Percentiles rank a stretch among this genome's conserved stretches.
Evolutionary conservation across 768 basidiomycete species (phyloP).

Genomic region (Lactarius vividus): DNA sequence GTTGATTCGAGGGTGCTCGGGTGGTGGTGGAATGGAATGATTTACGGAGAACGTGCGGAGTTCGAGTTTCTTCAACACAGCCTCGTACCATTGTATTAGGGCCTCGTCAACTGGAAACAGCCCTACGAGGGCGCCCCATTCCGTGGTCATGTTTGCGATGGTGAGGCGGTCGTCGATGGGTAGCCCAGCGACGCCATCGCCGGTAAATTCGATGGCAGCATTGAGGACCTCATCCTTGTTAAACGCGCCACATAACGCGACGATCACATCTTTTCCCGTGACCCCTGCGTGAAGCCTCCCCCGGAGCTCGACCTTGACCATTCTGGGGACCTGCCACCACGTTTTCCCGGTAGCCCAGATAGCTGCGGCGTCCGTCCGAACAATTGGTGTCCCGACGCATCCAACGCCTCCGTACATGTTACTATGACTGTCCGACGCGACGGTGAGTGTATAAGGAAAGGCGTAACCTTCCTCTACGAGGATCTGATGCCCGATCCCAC

Average conservation of each 20-base stretch:
- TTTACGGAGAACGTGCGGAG: constrained; percentile 65
- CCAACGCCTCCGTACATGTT: constrained; percentile 99
- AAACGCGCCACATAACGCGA: constrained; percentile 93
- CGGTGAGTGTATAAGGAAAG: constrained; percentile 92
- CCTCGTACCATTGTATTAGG: constrained; percentile 84
- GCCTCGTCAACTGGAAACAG: constrained; percentile 90
- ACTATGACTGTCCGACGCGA: constrained; percentile 93
- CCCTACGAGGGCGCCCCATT: constrained; percentile 97
- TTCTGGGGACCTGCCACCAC: constrained; percentile 99
- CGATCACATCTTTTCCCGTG: constrained; percentile 97
- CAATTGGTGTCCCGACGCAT: constrained; percentile 95
- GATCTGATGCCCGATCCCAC: constrained; percentile 97
- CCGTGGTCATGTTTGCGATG: constrained; percentile 99
- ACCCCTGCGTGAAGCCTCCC: constrained; percentile 85
- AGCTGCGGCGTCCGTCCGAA: constrained; percentile 91
- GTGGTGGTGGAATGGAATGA: constrained; percentile 60
- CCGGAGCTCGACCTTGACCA: constrained; percentile 90
- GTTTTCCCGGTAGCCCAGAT: constrained; percentile 98
- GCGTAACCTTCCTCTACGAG: constrained; percentile 99
- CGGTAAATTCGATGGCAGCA: constrained; percentile 93
- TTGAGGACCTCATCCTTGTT: constrained; percentile 97
- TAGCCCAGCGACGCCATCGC: constrained; percentile 76
- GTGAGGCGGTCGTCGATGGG: constrained; percentile 91
- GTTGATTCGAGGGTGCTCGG: constrained; percentile 86
- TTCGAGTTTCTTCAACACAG: constrained; percentile 67